Evolutionary conservation across 305 asterid species (phyloP).

Genomic region (Euphrasia arctica): DNA sequence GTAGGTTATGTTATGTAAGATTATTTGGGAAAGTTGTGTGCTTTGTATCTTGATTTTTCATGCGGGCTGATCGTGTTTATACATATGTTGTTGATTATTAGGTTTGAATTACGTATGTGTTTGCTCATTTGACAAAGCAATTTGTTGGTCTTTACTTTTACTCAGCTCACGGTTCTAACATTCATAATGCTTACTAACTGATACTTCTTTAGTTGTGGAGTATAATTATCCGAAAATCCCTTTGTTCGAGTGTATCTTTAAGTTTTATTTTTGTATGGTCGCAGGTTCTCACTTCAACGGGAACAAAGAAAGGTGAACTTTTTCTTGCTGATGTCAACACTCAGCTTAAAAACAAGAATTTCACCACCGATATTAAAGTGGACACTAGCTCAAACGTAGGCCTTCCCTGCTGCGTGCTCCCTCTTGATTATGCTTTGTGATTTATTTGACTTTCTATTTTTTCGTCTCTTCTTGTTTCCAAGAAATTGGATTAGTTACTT

Average conservation of each 20-base stretch:
- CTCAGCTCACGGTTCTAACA: background rate
- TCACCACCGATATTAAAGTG: constrained; percentile 58
- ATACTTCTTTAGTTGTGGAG: background rate
- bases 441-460: constrained; percentile 27
- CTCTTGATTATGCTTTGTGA: background rate
- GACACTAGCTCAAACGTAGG: constrained; percentile 54
- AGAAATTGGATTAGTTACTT: background rate
- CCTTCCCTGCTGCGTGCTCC: background rate
- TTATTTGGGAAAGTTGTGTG: background rate
- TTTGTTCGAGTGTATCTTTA: constrained; percentile 9
- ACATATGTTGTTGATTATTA: background rate
- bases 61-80: too few relatives aligned
- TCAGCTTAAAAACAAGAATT: constrained; percentile 53
- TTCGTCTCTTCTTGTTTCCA: background rate
- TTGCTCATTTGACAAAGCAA: background rate
- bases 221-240: background rate
- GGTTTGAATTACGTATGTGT: background rate
- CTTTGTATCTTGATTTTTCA: too few relatives aligned
- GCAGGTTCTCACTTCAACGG: constrained; percentile 48
- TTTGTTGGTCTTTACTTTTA: background rate
- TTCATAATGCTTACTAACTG: background rate
- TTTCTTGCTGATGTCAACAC: constrained; percentile 60
- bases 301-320: constrained; percentile 55
- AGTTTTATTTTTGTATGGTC: constrained; percentile 3
- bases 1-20: background rate